phyloP scores from a whole-genome alignment of 257 asterid genomes.

The Ajuga chamaepitys region DNA sequence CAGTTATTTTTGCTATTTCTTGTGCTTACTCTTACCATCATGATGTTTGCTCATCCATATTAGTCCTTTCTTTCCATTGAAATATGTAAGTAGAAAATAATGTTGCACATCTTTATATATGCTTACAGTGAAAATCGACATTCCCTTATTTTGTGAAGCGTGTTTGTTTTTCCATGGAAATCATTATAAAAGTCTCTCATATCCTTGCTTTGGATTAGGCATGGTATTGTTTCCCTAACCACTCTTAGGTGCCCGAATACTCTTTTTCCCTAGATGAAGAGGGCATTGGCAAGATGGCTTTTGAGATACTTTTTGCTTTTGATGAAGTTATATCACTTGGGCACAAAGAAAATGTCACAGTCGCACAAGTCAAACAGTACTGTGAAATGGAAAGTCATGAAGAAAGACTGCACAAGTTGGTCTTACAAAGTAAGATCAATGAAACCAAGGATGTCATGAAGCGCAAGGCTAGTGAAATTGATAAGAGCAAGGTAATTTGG shows the following conservation, averaged over 20 bases:
- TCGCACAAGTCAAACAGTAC: constrained; percentile 90
- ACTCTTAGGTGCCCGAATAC: constrained; percentile 79
- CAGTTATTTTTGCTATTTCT: not conserved
- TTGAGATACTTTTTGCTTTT: constrained; percentile 86
- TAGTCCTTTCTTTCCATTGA: constrained; percentile 11
- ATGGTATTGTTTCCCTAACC: constrained; percentile 33
- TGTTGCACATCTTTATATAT: not conserved
- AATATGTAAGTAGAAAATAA: not conserved
- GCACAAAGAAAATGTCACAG: constrained; percentile 91
- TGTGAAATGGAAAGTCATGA: constrained; percentile 98
- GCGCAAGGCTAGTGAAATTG: constrained; percentile 92
- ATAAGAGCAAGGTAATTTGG: constrained; percentile 74
- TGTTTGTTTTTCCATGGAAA: not conserved
- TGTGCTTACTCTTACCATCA: constrained; percentile 7
- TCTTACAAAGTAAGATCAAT: constrained; percentile 75
- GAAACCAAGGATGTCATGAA: constrained; percentile 87
- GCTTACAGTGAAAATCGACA: not conserved
- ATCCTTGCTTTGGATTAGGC: not conserved
- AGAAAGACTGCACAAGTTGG: constrained; percentile 84
- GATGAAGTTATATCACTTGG: constrained; percentile 92
- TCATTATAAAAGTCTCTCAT: not conserved
- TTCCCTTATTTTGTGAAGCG: not conserved
- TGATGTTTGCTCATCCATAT: constrained; percentile 1
- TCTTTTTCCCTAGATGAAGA: constrained; percentile 87
- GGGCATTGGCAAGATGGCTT: constrained; percentile 75